These are phyloP conservation scores for Graphiopsis chlorocephala DNA, from an alignment of 2,329 filamentous ascomycete species.

Conservation along the genomic window DNA sequence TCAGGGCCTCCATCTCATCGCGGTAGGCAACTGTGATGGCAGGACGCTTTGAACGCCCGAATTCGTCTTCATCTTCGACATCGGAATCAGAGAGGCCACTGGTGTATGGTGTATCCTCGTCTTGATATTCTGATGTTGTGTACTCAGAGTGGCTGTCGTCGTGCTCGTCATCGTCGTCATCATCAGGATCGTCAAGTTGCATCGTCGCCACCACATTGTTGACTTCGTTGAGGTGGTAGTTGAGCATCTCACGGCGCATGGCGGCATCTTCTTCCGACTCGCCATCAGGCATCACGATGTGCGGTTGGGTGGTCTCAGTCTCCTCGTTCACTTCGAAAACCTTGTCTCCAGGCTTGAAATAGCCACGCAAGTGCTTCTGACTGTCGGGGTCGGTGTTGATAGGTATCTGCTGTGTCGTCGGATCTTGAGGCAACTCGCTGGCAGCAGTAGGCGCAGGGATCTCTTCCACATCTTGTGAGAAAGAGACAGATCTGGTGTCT, in stretches of 20 bases:
- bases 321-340: conserved; percentile 46
- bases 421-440: not conserved
- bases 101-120: conserved; percentile 41
- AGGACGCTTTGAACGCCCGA: conserved; percentile 67
- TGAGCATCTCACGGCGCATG: conserved; percentile 81
- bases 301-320: conserved; percentile 37
- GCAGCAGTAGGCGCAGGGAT: conserved; percentile 24
- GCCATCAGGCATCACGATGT: conserved; percentile 64
- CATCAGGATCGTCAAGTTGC: conserved; percentile 67
- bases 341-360: conserved; percentile 37
- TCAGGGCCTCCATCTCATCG: conserved; percentile 79
- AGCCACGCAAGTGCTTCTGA: conserved; percentile 29
- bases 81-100: conserved; percentile 57
- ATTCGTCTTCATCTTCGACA: conserved; percentile 68
- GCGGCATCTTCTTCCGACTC: conserved; percentile 79
- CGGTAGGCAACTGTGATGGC: conserved; percentile 73
- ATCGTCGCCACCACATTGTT: conserved; percentile 90
- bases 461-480: conserved; percentile 32
- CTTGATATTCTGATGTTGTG: conserved; percentile 31
- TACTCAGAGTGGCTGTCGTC: conserved; percentile 45
- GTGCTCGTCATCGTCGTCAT: conserved; percentile 37
- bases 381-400: conserved; percentile 19
- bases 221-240: conserved; percentile 84
- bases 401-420: not conserved
- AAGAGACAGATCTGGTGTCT: conserved; percentile 33